These are phyloP conservation scores for Alliaria petiolata DNA, from an alignment of 345 rosid genomes.

Conservation along the genomic window DNA sequence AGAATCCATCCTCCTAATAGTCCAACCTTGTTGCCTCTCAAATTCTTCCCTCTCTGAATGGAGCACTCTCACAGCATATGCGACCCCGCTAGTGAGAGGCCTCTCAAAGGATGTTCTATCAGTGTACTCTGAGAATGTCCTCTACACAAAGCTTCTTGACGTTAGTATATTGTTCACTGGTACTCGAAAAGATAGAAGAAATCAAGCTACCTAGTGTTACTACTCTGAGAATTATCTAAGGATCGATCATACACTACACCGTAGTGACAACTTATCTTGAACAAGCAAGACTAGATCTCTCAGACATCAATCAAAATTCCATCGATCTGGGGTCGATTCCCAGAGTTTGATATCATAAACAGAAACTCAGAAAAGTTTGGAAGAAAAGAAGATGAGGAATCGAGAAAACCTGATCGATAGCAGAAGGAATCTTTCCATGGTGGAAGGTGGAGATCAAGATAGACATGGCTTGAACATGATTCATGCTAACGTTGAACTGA, in stretches of 20 bases:
- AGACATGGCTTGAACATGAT: slow-evolving; percentile 96
- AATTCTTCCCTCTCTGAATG: slow-evolving; percentile 87
- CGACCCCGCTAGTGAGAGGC: slow-evolving; percentile 98
- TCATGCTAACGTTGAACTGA: slow-evolving; percentile 98
- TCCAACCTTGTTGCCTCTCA: slow-evolving; percentile 95
- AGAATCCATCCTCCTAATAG: slow-evolving; percentile 64
- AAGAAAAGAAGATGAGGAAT: neutral
- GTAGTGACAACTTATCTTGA: neutral
- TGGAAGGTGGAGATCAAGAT: slow-evolving; percentile 91
- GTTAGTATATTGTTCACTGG: neutral
- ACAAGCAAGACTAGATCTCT: neutral
- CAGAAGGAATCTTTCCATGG: slow-evolving; percentile 88
- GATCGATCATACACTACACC: neutral
- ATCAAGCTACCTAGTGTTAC: neutral
- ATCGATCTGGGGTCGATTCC: neutral
- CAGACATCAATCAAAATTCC: neutral
- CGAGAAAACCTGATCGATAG: slow-evolving; percentile 76
- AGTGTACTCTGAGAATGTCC: slow-evolving; percentile 87
- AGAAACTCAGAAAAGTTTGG: neutral
- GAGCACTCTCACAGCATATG: slow-evolving; percentile 91
- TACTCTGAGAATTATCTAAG: neutral
- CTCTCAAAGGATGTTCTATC: slow-evolving; percentile 96
- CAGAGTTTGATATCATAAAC: neutral
- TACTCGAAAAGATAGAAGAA: neutral
- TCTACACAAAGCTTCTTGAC: slow-evolving; percentile 37